Base-by-base conservation (phyloP, 495 filamentous ascomycete species). In the Aspergillus saccharolyticus region DNA sequence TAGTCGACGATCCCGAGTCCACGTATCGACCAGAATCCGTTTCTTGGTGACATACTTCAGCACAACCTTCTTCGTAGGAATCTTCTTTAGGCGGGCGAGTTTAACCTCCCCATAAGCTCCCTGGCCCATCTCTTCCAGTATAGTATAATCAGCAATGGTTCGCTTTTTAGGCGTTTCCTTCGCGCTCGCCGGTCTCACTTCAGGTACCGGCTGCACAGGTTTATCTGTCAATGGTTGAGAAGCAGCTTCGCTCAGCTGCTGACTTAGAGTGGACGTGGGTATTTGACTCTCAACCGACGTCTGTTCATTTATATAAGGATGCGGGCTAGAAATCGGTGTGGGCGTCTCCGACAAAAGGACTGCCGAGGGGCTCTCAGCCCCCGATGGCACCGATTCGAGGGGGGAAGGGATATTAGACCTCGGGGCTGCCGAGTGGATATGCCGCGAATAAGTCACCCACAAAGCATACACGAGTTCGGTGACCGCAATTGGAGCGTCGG, bases 81-180 rank as follows among this genome's bases (percentile, higher is more conserved):
- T 82, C 67, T 85, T 86, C 74, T 92, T 91, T 70, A 95, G 88
- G 10, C 92, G 84, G n/a, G 89, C 92, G 42, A 97, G 77, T 70
- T 99, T 99, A 51, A 99, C 94, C 71, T 97, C 91, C 5, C 94
- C 94, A 66, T 97, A 99, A 2, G 94, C 95, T 46, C 94, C 94
- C 72, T 97, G 91, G 6, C 94, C 94, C 93, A 99, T 97, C 54
- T 99, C 94, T 71, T 99, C 94, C 4, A 99, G 80, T 59, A 97
- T 91, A 28, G 84, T 80, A 70, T 96, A 99, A 71, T 97, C 91
- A 46, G 85, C 75, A 53, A 99, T 97, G 0, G 83, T 85, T 69
- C 93, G 91, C 68, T 92, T 96, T 67, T 75, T 60, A 0, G 66
- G 63, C 15, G 49, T 47, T 42, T 78, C 71, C 20, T 74, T 74